Base-by-base conservation (phyloP, 139 green algal species). In the Bryopsis sp. region DNA sequence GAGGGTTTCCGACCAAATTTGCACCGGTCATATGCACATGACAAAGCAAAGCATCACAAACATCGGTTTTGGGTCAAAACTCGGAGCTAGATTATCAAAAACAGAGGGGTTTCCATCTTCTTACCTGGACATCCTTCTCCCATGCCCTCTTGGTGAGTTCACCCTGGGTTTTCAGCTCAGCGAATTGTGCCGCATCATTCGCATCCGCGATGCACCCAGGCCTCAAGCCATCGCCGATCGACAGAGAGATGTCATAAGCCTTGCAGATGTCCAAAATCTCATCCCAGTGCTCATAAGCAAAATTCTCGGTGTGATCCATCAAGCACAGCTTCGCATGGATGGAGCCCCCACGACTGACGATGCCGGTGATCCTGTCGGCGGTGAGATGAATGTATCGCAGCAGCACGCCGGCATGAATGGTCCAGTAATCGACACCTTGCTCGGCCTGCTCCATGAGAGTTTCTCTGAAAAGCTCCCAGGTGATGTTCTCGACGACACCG, bases 271-370 rank as follows among this genome's bases (percentile, higher is more conserved):
- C 92, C 66, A 98, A 83, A 70, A 98, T 97, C 5, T 98, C 92
- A 65, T 98, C 92, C 92, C 92, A 98, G 76, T 98, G 92, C 64
- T 84, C 79, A 75, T 97, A 98, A 0, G 92, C 92, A 87, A 98
- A 98, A 81, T 98, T 98, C 84, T 98, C 75, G 74, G 61, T 87
- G 78, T 96, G 89, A 64, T 94, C 83, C 77, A 95, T 70, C 36
- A 96, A 81, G 76, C 85, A 93, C 39, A 92, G 80, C 85, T 97
- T 97, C 48, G 92, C 92, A 63, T 98, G 92, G 70, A 98, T 97
- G 35, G 86, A 94, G 43, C 92, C 92, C 37, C 92, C 92, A 39
- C 92, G 85, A 2, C 76, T 89, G 50, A 98, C 92, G 70, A 98
- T 97, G 64, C 92, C 92, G 0, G 92, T 98, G 43, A 97, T 70